Conservation (phyloP, 2,329 filamentous ascomycete genomes). For the Sporothrix mexicana region DNA sequence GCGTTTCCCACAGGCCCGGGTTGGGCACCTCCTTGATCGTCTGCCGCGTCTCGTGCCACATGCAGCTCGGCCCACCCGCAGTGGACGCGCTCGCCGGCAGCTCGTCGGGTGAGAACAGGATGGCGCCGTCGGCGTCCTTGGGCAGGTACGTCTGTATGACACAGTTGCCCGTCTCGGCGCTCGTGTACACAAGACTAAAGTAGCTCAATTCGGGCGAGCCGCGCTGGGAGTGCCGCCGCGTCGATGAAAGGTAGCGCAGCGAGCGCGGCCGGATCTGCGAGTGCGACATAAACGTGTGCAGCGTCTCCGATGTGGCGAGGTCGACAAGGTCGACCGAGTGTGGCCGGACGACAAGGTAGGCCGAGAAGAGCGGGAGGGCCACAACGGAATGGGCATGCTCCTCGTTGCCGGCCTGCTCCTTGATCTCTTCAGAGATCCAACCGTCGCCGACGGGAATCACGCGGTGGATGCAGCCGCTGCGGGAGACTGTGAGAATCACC, state of each 20-base stretch:
- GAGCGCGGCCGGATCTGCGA: slow-evolving; percentile 64
- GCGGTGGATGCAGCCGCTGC: slow-evolving; percentile 57
- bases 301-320: slow-evolving; percentile 58
- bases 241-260: slow-evolving; percentile 64
- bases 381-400: slow-evolving; percentile 62
- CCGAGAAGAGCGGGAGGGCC: slow-evolving; percentile 61
- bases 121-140: slow-evolving; percentile 57
- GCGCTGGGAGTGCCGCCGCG: slow-evolving; percentile 57
- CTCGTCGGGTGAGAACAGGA: slow-evolving; percentile 63
- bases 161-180: slow-evolving; percentile 64
- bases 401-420: slow-evolving; percentile 47
- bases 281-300: slow-evolving; percentile 65
- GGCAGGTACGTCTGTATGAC: slow-evolving; percentile 69
- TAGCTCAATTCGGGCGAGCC: slow-evolving; percentile 63
- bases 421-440: slow-evolving; percentile 59
- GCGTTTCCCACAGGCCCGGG: slow-evolving; percentile 68
- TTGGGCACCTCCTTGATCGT: slow-evolving; percentile 61
- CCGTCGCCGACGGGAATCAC: slow-evolving; percentile 50
- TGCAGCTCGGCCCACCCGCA: slow-evolving; percentile 52
- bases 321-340: slow-evolving; percentile 66
- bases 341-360: slow-evolving; percentile 65
- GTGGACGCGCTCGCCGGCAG: slow-evolving; percentile 41
- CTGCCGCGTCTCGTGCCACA: slow-evolving; percentile 59
- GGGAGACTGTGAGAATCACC: slow-evolving; percentile 56
- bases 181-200: slow-evolving; percentile 69